Conservation (phyloP, 2,329 filamentous ascomycete species). For the Penicillium occitanis region DNA sequence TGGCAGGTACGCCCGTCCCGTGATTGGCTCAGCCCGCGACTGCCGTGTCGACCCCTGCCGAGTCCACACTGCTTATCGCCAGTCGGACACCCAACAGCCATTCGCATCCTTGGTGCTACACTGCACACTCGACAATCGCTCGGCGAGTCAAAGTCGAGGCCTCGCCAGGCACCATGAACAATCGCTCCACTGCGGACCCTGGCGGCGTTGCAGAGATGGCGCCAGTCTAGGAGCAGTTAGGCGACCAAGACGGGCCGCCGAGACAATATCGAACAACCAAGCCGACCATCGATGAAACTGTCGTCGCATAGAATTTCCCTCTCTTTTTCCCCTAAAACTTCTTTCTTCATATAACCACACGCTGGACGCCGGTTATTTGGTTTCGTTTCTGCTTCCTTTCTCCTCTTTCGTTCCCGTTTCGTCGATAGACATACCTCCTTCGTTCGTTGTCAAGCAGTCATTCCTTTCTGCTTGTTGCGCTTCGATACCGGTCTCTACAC, state of each 20-base stretch:
- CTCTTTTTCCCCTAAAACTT: neutral
- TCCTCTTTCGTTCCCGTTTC: conserved; percentile 1
- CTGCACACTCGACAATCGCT: neutral
- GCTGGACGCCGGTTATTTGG: conserved; percentile 5
- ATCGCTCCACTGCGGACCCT: conserved; percentile 6
- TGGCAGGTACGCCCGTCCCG: conserved; percentile 1
- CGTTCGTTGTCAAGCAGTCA: conserved; percentile 11
- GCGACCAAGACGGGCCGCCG: neutral
- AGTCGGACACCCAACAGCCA: neutral
- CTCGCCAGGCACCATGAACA: neutral
- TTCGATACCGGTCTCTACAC: neutral
- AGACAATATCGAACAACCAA: conserved; percentile 1
- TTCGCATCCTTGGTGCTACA: neutral
- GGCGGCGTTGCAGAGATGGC: neutral
- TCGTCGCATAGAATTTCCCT: neutral
- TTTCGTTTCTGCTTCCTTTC: conserved; percentile 2
- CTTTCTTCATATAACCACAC: conserved; percentile 11
- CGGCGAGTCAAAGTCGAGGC: neutral
- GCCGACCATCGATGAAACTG: neutral
- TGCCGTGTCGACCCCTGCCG: neutral
- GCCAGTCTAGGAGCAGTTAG: conserved; percentile 1
- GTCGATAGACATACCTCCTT: conserved; percentile 5
- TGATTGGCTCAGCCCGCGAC: conserved; percentile 2
- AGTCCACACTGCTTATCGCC: neutral
- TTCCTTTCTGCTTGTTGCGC: conserved; percentile 16